phyloP scores from a whole-genome alignment of 495 filamentous ascomycete species.

The Aspergillus leporis region DNA sequence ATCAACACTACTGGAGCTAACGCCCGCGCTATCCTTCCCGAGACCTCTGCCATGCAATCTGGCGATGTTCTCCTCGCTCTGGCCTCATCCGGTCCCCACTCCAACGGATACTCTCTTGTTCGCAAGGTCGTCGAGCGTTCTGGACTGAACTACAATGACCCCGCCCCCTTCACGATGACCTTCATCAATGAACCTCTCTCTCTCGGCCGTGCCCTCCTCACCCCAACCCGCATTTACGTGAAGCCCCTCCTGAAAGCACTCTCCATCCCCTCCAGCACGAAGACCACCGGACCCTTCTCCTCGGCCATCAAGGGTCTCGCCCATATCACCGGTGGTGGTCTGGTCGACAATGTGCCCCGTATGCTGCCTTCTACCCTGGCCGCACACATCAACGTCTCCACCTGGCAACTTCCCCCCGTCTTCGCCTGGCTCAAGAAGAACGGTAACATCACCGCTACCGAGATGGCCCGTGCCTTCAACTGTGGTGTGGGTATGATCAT shows the following conservation, averaged over 20 bases:
- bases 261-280: constrained; percentile 24
- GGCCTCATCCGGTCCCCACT: constrained; percentile 81
- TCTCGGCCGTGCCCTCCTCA: constrained; percentile 73
- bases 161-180: constrained; percentile 71
- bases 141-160: constrained; percentile 65
- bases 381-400: constrained; percentile 70
- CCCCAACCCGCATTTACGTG: constrained; percentile 82
- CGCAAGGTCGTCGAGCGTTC: constrained; percentile 77
- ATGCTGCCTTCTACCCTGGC: constrained; percentile 79
- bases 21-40: constrained; percentile 67
- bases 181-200: constrained; percentile 35
- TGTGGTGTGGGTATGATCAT: constrained; percentile 90
- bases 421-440: constrained; percentile 81
- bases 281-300: constrained; percentile 53
- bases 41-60: constrained; percentile 68
- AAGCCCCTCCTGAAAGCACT: constrained; percentile 65
- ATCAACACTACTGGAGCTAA: constrained; percentile 57
- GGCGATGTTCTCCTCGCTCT: constrained; percentile 87
- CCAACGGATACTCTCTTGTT: constrained; percentile 93
- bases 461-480: constrained; percentile 94
- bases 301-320: constrained; percentile 90
- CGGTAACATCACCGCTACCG: constrained; percentile 68
- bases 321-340: constrained; percentile 93
- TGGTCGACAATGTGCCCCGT: constrained; percentile 88
- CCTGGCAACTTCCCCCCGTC: constrained; percentile 72